Conservation (phyloP, 2,329 filamentous ascomycete genomes). For the Fusarium sp. region DNA sequence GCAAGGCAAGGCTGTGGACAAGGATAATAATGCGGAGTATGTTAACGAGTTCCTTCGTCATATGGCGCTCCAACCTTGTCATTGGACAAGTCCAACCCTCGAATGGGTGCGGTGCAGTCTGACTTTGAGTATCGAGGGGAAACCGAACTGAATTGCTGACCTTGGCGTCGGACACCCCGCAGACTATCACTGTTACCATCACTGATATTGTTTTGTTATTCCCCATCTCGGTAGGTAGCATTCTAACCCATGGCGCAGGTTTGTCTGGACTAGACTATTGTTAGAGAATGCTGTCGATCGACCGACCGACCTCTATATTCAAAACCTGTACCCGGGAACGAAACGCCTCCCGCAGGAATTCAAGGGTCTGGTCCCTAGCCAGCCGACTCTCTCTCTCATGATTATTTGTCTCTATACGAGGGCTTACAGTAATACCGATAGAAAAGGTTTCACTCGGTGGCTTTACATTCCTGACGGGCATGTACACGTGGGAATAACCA, state of each 20-base stretch:
- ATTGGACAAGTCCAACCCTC: slow-evolving; percentile 20
- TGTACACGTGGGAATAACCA: slow-evolving; percentile 34
- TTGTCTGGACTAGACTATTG: slow-evolving; percentile 12
- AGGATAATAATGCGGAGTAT: slow-evolving; percentile 35
- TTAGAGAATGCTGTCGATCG: slow-evolving; percentile 33
- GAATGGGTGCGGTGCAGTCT: slow-evolving; percentile 12
- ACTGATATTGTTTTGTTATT: neutral
- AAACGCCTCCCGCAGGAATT: slow-evolving; percentile 37
- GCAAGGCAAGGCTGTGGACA: slow-evolving; percentile 21
- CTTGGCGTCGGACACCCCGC: slow-evolving; percentile 40
- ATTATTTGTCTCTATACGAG: neutral
- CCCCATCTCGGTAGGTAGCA: slow-evolving; percentile 30
- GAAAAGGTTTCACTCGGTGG: slow-evolving; percentile 26
- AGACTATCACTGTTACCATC: slow-evolving; percentile 12
- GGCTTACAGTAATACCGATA: slow-evolving; percentile 1
- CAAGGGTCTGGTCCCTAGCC: slow-evolving; percentile 29
- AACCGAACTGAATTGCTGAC: slow-evolving; percentile 6
- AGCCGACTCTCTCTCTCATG: neutral
- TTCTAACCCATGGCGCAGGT: neutral
- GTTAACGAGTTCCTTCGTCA: slow-evolving; percentile 25
- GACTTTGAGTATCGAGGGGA: slow-evolving; percentile 26
- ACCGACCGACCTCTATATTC: slow-evolving; percentile 6
- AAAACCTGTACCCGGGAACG: slow-evolving; percentile 20
- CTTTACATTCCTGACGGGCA: slow-evolving; percentile 32
- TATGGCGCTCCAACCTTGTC: slow-evolving; percentile 10